Conservation (phyloP, 768 basidiomycete species). For the Leccinum broughii region DNA sequence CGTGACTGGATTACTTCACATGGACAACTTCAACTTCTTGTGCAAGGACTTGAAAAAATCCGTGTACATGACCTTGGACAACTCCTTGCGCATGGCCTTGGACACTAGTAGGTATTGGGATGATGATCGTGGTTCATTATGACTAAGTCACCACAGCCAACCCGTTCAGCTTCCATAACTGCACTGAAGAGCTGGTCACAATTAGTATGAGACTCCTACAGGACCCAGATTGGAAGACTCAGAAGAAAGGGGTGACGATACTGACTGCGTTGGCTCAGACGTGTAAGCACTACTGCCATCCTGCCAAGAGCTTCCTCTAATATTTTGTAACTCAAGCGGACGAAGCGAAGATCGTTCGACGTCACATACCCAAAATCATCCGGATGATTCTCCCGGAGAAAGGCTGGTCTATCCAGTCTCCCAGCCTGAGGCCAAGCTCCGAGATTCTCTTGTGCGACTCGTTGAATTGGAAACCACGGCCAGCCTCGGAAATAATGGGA, state of each 20-base stretch:
- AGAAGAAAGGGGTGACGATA: slow-evolving; percentile 25
- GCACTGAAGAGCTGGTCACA: slow-evolving; percentile 9
- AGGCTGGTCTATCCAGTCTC: too few relatives aligned
- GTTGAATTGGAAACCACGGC: too few relatives aligned
- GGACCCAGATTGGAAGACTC: slow-evolving; percentile 13
- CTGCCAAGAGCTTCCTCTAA: neutral
- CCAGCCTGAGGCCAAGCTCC: too few relatives aligned
- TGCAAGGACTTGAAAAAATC: too few relatives aligned
- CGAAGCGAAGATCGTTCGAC: neutral
- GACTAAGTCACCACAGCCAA: neutral
- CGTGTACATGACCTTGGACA: too few relatives aligned
- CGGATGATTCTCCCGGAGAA: too few relatives aligned
- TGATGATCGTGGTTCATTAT: neutral
- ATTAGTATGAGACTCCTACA: slow-evolving; percentile 10
- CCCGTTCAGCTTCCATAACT: too few relatives aligned
- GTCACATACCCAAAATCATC: too few relatives aligned
- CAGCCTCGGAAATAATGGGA: too few relatives aligned
- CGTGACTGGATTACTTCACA: slow-evolving; percentile 19
- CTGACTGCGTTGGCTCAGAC: slow-evolving; percentile 24
- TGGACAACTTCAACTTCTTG: too few relatives aligned
- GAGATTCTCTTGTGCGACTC: too few relatives aligned
- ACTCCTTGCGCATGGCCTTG: too few relatives aligned
- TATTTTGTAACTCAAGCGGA: neutral
- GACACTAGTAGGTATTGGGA: slow-evolving; percentile 7
- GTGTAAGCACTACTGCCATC: neutral